These are phyloP conservation scores for Vanrija pseudolonga DNA, from an alignment of 1,284 basidiomycete species.

Conservation along the genomic window DNA sequence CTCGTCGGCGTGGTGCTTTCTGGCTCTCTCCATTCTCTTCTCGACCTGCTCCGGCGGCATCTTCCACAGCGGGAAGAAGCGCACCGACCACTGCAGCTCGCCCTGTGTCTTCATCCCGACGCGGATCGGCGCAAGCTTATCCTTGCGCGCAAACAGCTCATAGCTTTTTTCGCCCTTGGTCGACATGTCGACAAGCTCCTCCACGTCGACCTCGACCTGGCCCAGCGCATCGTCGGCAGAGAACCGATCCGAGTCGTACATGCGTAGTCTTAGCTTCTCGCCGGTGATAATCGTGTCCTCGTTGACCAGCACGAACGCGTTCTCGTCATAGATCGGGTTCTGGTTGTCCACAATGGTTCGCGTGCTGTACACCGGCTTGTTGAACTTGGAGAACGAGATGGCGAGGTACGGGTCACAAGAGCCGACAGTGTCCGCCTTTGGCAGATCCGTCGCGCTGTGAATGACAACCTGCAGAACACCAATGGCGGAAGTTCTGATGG, in stretches of 20 bases:
- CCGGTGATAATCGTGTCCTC: conserved; percentile 44
- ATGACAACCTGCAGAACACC: conserved; percentile 47
- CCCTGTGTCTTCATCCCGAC: conserved; percentile 40
- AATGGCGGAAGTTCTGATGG: conserved; percentile 35
- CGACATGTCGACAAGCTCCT: conserved; percentile 41
- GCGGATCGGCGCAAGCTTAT: conserved; percentile 27
- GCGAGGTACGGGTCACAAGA: conserved; percentile 48
- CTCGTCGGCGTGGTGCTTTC: not conserved
- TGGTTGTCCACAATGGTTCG: conserved; percentile 43
- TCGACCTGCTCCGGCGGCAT: conserved; percentile 33
- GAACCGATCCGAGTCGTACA: conserved; percentile 51
- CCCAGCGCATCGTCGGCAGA: conserved; percentile 52
- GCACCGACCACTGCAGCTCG: conserved; percentile 39
- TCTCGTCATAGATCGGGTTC: conserved; percentile 48
- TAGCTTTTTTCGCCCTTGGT: conserved; percentile 1
- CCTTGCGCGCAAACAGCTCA: conserved; percentile 27
- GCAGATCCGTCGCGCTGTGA: conserved; percentile 39
- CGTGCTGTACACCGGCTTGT: conserved; percentile 46
- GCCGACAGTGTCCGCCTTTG: conserved; percentile 43
- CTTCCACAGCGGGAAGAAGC: conserved; percentile 45
- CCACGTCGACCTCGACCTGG: conserved; percentile 47
- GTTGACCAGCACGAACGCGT: conserved; percentile 24
- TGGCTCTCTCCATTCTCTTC: conserved; percentile 10
- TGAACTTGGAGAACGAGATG: conserved; percentile 42
- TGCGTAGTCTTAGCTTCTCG: conserved; percentile 39